These are phyloP conservation scores for Mallotus repandus DNA, from an alignment of 441 rosid species.

Conservation along the genomic window DNA sequence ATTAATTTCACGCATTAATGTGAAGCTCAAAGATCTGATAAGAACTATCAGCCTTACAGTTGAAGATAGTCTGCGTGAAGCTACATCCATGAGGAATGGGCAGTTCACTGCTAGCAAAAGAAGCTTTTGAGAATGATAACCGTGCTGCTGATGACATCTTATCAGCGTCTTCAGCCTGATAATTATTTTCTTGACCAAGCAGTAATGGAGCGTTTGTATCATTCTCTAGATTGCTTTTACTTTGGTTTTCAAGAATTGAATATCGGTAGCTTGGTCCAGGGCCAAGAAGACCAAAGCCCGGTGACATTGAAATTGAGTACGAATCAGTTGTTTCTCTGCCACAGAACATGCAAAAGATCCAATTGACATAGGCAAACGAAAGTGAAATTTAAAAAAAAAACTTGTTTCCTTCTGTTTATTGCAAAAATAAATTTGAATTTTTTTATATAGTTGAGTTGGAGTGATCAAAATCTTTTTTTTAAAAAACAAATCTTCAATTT, in stretches of 20 bases:
- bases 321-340: conserved; percentile 8
- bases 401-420: no score
- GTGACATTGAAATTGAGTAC: conserved; percentile 60
- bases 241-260: conserved; percentile 28
- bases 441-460: no score
- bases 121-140: conserved; percentile 57
- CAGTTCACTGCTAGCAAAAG: conserved; percentile 56
- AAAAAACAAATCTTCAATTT: no score
- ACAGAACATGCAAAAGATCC: not conserved
- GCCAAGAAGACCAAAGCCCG: conserved; percentile 47
- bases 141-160: conserved; percentile 52
- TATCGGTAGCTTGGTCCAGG: conserved; percentile 38
- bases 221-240: conserved; percentile 45
- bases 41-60: conserved; percentile 42
- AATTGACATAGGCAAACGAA: not conserved
- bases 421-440: no score
- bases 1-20: no score
- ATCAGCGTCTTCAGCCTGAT: conserved; percentile 34
- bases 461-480: no score
- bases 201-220: conserved; percentile 56
- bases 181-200: conserved; percentile 34
- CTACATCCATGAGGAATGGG: conserved; percentile 71
- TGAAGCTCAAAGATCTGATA: not conserved
- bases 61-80: conserved; percentile 79
- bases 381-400: not conserved